phyloP scores from a whole-genome alignment of 495 filamentous ascomycete species.

The Daldinia caldariorum region DNA sequence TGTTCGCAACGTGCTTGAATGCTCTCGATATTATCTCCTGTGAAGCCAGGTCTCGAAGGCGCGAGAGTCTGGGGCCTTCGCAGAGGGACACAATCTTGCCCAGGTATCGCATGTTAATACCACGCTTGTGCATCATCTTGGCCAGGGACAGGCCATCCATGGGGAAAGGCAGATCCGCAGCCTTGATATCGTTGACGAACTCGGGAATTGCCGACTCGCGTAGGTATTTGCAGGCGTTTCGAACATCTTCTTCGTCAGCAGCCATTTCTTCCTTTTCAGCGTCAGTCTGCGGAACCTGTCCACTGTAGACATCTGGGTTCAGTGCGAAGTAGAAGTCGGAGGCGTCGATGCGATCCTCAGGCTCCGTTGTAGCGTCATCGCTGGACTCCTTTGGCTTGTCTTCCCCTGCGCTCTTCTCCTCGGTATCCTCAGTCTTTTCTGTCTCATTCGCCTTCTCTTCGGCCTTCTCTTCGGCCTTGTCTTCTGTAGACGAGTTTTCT shows the following conservation, averaged over 20 bases:
- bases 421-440: constrained; percentile 2
- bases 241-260: constrained; percentile 88
- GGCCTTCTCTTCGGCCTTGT: constrained; percentile 25
- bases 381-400: constrained; percentile 48
- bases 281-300: constrained; percentile 87
- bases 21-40: constrained; percentile 94
- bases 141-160: constrained; percentile 96
- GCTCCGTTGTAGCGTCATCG: constrained; percentile 44
- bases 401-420: constrained; percentile 38
- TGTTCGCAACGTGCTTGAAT: constrained; percentile 91
- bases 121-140: constrained; percentile 92
- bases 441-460: not conserved
- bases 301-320: constrained; percentile 96
- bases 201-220: constrained; percentile 75
- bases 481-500: constrained; percentile 39
- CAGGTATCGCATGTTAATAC: constrained; percentile 96
- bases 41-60: constrained; percentile 76
- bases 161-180: constrained; percentile 94
- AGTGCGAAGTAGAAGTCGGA: constrained; percentile 86
- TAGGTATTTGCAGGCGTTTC: constrained; percentile 82
- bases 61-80: constrained; percentile 75
- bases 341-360: constrained; percentile 74
- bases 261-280: constrained; percentile 87
- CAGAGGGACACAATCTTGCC: constrained; percentile 80
- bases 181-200: constrained; percentile 81